phyloP scores from a whole-genome alignment of 192 early-diverging fungal species.

The Phlyctochytrium arcticum region DNA sequence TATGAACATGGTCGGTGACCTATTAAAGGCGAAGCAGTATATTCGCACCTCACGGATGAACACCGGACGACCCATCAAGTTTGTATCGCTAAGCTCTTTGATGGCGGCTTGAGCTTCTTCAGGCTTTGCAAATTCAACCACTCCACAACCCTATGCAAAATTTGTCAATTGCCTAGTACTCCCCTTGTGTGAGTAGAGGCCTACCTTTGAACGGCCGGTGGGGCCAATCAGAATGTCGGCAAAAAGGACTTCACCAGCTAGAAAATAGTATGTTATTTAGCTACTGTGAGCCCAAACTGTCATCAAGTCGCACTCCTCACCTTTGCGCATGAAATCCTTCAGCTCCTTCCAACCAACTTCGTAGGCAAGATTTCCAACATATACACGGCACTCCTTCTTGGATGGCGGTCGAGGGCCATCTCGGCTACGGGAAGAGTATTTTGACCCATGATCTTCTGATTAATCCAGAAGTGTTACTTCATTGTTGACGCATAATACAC shows the following conservation, averaged over 20 bases:
- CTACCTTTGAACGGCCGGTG: slow-evolving; percentile 64
- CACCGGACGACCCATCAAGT: slow-evolving; percentile 67
- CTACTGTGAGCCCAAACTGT: not conserved
- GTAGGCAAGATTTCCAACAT: slow-evolving; percentile 79
- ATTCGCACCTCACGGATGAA: slow-evolving; percentile 69
- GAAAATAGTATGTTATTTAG: not conserved
- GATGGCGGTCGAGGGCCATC: slow-evolving; percentile 19
- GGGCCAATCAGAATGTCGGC: slow-evolving; percentile 64
- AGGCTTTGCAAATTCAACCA: slow-evolving; percentile 70
- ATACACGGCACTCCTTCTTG: slow-evolving; percentile 63
- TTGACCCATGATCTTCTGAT: no score
- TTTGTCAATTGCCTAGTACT: not conserved
- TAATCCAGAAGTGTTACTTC: no score
- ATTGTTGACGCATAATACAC: no score
- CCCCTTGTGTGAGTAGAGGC: no score
- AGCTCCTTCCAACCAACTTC: slow-evolving; percentile 71
- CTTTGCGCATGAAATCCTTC: slow-evolving; percentile 78
- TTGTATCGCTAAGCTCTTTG: slow-evolving; percentile 58
- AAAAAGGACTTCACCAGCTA: slow-evolving; percentile 72
- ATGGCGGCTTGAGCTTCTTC: slow-evolving; percentile 78
- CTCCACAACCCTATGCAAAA: slow-evolving; percentile 53
- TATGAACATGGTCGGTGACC: no score
- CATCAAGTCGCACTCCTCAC: slow-evolving; percentile 27
- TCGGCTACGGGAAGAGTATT: slow-evolving; percentile 5
- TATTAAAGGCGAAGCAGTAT: no score